These are phyloP conservation scores for Tetrapisispora namnaoensis DNA, from an alignment of 805 yeast species.

Conservation along the genomic window DNA sequence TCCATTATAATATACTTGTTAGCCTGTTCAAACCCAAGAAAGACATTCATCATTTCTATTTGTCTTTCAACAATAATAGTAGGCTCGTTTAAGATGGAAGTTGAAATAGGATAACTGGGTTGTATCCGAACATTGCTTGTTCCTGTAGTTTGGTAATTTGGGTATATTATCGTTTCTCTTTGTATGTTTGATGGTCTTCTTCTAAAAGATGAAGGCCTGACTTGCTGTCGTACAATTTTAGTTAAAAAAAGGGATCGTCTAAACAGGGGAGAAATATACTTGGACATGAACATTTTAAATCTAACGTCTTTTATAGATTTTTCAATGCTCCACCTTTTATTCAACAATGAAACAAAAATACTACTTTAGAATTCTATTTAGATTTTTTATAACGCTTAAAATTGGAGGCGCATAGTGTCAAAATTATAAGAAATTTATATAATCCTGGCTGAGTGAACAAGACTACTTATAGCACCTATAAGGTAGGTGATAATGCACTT, in stretches of 20 bases:
- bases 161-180: background rate
- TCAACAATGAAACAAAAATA: background rate
- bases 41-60: slow-evolving; percentile 77
- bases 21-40: slow-evolving; percentile 87
- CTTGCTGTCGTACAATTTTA: background rate
- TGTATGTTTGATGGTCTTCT: background rate
- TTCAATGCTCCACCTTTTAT: background rate
- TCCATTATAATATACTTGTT: slow-evolving; percentile 69
- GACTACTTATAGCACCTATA: too few species aligned
- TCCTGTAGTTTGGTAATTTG: background rate
- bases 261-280: background rate
- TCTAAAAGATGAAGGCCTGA: background rate
- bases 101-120: slow-evolving; percentile 1
- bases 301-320: background rate
- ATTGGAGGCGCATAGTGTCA: too few species aligned
- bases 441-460: too few species aligned
- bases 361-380: too few species aligned
- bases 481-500: too few species aligned
- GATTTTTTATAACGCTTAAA: too few species aligned
- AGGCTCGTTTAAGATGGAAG: slow-evolving; percentile 54
- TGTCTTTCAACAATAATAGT: slow-evolving; percentile 81
- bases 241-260: background rate
- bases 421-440: too few species aligned
- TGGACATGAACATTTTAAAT: background rate
- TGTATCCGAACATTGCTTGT: background rate